Evolutionary conservation across 2,329 filamentous ascomycete species (phyloP).

Genomic region (Magnaporthiopsis poae): DNA sequence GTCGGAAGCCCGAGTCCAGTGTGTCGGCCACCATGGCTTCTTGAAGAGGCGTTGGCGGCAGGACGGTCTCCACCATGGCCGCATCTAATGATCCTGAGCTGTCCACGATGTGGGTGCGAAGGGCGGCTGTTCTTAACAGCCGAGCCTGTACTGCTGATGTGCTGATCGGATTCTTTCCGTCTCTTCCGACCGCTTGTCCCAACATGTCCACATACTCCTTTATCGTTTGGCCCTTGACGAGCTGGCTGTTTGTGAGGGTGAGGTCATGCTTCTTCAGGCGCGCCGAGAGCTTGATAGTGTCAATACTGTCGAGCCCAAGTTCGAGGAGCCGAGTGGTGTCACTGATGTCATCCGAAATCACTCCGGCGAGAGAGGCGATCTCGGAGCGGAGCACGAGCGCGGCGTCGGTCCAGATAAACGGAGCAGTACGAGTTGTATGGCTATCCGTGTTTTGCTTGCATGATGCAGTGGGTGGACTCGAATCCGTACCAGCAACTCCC

Average conservation of each 20-base stretch:
- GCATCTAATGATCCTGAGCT: constrained; percentile 15
- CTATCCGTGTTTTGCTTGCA: background rate
- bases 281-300: constrained; percentile 74
- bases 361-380: constrained; percentile 51
- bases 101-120: background rate
- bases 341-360: constrained; percentile 40
- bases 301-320: constrained; percentile 83
- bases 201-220: constrained; percentile 40
- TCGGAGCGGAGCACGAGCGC: constrained; percentile 47
- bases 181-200: background rate
- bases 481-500: constrained; percentile 5
- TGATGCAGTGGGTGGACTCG: no score
- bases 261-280: constrained; percentile 54
- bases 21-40: constrained; percentile 80
- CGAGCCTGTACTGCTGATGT: background rate
- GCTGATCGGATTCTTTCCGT: background rate
- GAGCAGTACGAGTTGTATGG: background rate
- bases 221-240: constrained; percentile 65
- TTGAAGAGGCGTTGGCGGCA: constrained; percentile 75
- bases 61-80: constrained; percentile 42
- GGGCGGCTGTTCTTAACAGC: background rate
- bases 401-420: constrained; percentile 49
- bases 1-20: constrained; percentile 59
- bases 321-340: constrained; percentile 62
- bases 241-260: constrained; percentile 58